Evolutionary conservation across 805 yeast species (phyloP), one percentile per base, ranked within the genome.

Genomic region (Cyberlindnera sargentensis): DNA sequence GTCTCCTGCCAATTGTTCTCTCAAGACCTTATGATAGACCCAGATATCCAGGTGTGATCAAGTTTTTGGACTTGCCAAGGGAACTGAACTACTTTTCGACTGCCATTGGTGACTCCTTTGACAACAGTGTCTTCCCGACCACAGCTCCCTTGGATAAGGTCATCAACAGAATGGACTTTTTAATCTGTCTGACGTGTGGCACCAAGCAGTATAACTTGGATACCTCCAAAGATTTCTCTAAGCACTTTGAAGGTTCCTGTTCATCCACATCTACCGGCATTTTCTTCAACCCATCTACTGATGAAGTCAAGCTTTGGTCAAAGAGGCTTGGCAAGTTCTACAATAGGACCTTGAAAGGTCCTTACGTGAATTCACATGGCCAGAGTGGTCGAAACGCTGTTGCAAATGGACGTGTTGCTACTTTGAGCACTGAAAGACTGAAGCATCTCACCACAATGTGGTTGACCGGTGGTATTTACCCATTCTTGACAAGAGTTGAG

Each of bases 291-390:
- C 72, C 72, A 23, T 64, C 63, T 39, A 51, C 56, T 3, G 65
- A 63, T 39, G 61, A 55, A 34, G 57, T 66, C 25, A 59, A 60
- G 37, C 45, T 62, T 28, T 41, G 46, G 24, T 43, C 51, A 3
- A 48, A 46, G 34, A 47, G 31, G 15, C 49, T 44, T 44, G 49
- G 45, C 63, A 58, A 26, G 43, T 61, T 47, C 49, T 51, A 57
- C 60, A 64, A 56, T 33, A 62, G 58, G 24, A 64, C 66, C 7
- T 68, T 75, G 48, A 75, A 75, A 43, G 84, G 86, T 0, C 93
- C 91, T 10, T 85, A 83, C 56, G 63, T 85, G 56, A 83, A 86
- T 43, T 67, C 70, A 5, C 89, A 84, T 60, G 95, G 95, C 24
- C 93, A 85, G 58, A 73, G 82, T 3, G 84, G 84, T 30, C 66